Evolutionary conservation across 1,284 basidiomycete species (phyloP).

Genomic region (Dichomitus squalens): DNA sequence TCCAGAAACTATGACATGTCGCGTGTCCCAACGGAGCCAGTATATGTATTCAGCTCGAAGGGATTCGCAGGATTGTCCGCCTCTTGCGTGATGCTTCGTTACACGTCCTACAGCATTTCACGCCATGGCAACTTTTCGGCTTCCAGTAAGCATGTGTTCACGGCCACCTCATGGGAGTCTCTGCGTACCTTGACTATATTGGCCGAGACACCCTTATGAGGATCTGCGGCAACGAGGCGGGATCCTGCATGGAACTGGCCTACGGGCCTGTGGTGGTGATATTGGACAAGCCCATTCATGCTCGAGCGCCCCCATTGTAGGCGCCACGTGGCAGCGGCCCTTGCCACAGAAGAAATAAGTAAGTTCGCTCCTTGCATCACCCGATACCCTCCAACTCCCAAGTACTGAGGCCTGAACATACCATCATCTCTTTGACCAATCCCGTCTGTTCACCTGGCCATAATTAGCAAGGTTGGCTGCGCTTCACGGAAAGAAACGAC

Average conservation of each 20-base stretch:
- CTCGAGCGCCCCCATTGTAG: too few relatives aligned
- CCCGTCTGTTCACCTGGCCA: too few relatives aligned
- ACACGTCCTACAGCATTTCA: neutral
- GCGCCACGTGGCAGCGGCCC: neutral
- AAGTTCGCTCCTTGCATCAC: too few relatives aligned
- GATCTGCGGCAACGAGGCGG: neutral
- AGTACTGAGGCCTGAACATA: too few relatives aligned
- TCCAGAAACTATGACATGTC: neutral
- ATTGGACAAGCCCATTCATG: neutral
- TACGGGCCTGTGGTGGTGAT: neutral
- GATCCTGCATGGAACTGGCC: neutral
- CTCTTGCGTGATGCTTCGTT: neutral
- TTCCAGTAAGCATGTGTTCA: neutral
- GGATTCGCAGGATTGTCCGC: neutral
- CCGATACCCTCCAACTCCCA: too few relatives aligned
- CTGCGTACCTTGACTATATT: neutral
- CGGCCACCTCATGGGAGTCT: neutral
- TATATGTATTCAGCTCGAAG: neutral
- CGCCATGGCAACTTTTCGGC: neutral
- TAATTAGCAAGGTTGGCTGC: too few relatives aligned
- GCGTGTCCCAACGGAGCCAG: neutral
- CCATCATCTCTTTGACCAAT: too few relatives aligned
- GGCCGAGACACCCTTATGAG: neutral
- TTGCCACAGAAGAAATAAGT: too few relatives aligned
- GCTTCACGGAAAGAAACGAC: too few relatives aligned